phyloP scores from a whole-genome alignment of 2,329 filamentous ascomycete genomes.

The Trichoderma gracile region DNA sequence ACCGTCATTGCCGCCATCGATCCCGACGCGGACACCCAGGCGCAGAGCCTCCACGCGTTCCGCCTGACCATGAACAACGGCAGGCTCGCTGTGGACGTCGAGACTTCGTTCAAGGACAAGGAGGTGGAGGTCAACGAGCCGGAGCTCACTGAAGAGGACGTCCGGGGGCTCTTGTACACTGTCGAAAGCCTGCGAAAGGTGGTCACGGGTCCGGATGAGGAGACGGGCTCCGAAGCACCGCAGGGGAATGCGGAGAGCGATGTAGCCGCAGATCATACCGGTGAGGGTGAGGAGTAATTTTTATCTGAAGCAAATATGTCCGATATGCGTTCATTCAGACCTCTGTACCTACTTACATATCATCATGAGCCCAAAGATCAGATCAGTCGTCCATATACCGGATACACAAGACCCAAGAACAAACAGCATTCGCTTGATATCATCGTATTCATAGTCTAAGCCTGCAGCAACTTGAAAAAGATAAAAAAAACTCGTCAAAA shows the following conservation, averaged over 20 bases:
- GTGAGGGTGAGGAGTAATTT: constrained; percentile 9
- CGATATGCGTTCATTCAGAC: not conserved
- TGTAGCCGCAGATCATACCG: constrained; percentile 11
- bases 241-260: constrained; percentile 23
- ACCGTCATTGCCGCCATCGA: constrained; percentile 47
- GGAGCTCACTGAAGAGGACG: constrained; percentile 42
- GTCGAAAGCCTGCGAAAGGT: constrained; percentile 52
- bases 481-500: constrained; percentile 39
- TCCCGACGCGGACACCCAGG: constrained; percentile 33
- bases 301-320: not conserved
- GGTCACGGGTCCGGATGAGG: constrained; percentile 32
- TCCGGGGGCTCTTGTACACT: constrained; percentile 48
- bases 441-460: constrained; percentile 31
- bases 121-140: constrained; percentile 35
- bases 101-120: constrained; percentile 33
- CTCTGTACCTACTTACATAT: not conserved
- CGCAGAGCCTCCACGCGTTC: constrained; percentile 38
- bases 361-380: not conserved
- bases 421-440: constrained; percentile 11
- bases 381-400: not conserved
- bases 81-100: constrained; percentile 36
- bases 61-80: constrained; percentile 37
- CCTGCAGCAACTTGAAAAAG: constrained; percentile 30
- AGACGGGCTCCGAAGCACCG: constrained; percentile 24
- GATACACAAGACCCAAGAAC: not conserved